Percentiles rank a stretch among this genome's conserved stretches.
phyloP scores from a whole-genome alignment of 2,329 filamentous ascomycete genomes.

The Cercospora zeae-maydis region DNA sequence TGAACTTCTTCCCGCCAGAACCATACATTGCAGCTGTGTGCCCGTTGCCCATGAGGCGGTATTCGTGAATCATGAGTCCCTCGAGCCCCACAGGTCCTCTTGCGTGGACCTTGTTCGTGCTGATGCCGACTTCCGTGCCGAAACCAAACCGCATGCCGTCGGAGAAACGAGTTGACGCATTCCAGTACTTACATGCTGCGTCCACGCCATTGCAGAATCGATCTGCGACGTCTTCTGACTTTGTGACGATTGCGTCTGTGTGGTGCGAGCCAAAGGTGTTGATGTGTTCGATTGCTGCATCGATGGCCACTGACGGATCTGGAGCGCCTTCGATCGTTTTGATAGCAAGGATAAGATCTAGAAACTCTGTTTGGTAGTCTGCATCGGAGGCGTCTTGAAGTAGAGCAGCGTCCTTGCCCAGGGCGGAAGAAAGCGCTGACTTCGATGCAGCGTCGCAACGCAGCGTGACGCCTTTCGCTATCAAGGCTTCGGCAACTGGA shows the following conservation, averaged over 20 bases:
- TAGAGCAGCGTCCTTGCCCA: conserved; percentile 42
- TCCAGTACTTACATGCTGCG: conserved; percentile 93
- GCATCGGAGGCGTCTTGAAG: conserved; percentile 63
- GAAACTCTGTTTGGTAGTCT: conserved; percentile 87
- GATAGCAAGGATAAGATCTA: conserved; percentile 78
- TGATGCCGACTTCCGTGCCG: conserved; percentile 96
- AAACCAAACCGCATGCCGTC: conserved; percentile 98
- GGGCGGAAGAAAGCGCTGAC: conserved; percentile 53
- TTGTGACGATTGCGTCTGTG: conserved; percentile 85
- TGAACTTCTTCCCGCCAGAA: conserved; percentile 53
- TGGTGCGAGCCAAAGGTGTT: conserved; percentile 90
- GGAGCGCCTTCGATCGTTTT: conserved; percentile 60
- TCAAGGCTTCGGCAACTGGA: conserved; percentile 66
- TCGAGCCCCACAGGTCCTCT: conserved; percentile 90
- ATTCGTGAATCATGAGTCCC: conserved; percentile 96
- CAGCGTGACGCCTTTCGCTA: conserved; percentile 73
- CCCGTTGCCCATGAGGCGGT: conserved; percentile 77
- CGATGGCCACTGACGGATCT: conserved; percentile 42
- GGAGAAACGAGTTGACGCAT: conserved; percentile 87
- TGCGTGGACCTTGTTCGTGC: conserved; percentile 97
- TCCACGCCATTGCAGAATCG: conserved; percentile 82
- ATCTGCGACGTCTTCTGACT: conserved; percentile 64
- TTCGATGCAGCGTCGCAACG: conserved; percentile 73
- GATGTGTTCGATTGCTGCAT: conserved; percentile 80
- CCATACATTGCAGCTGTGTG: conserved; percentile 77